Conservation (phyloP, 768 basidiomycete genomes). For the Rhizopogon vesiculosus region DNA sequence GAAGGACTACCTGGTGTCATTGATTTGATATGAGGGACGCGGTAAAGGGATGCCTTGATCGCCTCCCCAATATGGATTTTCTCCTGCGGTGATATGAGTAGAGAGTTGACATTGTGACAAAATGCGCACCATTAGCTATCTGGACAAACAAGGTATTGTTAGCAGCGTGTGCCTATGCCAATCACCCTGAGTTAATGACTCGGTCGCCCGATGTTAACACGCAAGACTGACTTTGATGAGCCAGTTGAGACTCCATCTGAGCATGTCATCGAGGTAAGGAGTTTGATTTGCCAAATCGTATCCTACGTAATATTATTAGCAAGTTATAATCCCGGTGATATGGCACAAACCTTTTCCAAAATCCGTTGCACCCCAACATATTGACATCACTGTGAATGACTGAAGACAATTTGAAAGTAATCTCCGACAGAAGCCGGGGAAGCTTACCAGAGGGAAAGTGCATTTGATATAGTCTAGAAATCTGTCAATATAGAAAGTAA, state of each 20-base stretch:
- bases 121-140: slow-evolving; percentile 55
- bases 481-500: not conserved
- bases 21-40: slow-evolving; percentile 76
- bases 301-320: slow-evolving; percentile 32
- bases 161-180: slow-evolving; percentile 69
- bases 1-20: slow-evolving; percentile 45
- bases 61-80: slow-evolving; percentile 87
- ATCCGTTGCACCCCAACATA: slow-evolving; percentile 89
- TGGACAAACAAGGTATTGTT: slow-evolving; percentile 72
- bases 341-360: slow-evolving; percentile 61
- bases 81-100: slow-evolving; percentile 30
- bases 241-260: slow-evolving; percentile 92
- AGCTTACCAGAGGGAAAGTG: slow-evolving; percentile 73
- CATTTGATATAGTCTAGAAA: slow-evolving; percentile 79
- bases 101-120: slow-evolving; percentile 1
- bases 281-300: slow-evolving; percentile 87
- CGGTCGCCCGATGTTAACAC: not conserved
- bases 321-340: not conserved
- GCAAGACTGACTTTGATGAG: slow-evolving; percentile 66
- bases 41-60: slow-evolving; percentile 72
- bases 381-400: slow-evolving; percentile 80
- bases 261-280: slow-evolving; percentile 84
- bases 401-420: slow-evolving; percentile 20
- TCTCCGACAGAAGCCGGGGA: not conserved
- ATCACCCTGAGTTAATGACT: not conserved